Conservation (phyloP, 1,139 yeast species). For the Saccharomyces pastorianus region DNA sequence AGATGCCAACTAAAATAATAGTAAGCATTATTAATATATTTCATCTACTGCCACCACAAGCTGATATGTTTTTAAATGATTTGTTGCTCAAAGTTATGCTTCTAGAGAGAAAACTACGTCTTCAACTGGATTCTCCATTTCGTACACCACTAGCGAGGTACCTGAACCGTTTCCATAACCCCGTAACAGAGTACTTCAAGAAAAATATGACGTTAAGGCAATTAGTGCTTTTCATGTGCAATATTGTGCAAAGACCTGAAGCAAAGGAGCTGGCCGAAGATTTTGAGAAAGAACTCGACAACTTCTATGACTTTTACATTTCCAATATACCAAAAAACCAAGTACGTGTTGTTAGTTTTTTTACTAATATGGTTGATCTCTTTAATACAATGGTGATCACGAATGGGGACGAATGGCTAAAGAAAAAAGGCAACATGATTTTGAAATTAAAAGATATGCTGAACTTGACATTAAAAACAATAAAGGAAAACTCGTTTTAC, state of each 20-base stretch:
- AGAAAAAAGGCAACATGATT: slow-evolving; percentile 39
- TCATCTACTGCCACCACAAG: slow-evolving; percentile 86
- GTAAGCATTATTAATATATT: slow-evolving; percentile 87
- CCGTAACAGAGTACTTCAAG: slow-evolving; percentile 64
- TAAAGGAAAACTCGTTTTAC: slow-evolving; percentile 23
- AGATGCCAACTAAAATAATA: slow-evolving; percentile 75
- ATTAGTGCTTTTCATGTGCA: slow-evolving; percentile 38
- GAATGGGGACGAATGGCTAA: slow-evolving; percentile 57
- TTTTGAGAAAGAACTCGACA: slow-evolving; percentile 46
- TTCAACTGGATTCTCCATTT: slow-evolving; percentile 84
- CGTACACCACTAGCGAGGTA: slow-evolving; percentile 86
- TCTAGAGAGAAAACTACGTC: slow-evolving; percentile 74
- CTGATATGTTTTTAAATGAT: slow-evolving; percentile 85
- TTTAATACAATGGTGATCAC: slow-evolving; percentile 43
- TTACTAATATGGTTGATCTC: slow-evolving; percentile 63
- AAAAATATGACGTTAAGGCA: slow-evolving; percentile 60
- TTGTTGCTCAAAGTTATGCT: slow-evolving; percentile 66
- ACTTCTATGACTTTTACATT: slow-evolving; percentile 29
- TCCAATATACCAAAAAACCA: slow-evolving; percentile 27
- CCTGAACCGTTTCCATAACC: slow-evolving; percentile 71
- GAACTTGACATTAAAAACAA: slow-evolving; percentile 18
- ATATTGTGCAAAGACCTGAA: slow-evolving; percentile 35
- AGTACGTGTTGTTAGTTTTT: slow-evolving; percentile 31
- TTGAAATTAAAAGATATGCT: slow-evolving; percentile 27
- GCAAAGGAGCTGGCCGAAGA: slow-evolving; percentile 50